A percentile compares a stretch with the other conserved stretches of the same genome.
Evolutionary conservation across 2,329 filamentous ascomycete genomes (phyloP).

Genomic region (Talaromyces atroroseus): DNA sequence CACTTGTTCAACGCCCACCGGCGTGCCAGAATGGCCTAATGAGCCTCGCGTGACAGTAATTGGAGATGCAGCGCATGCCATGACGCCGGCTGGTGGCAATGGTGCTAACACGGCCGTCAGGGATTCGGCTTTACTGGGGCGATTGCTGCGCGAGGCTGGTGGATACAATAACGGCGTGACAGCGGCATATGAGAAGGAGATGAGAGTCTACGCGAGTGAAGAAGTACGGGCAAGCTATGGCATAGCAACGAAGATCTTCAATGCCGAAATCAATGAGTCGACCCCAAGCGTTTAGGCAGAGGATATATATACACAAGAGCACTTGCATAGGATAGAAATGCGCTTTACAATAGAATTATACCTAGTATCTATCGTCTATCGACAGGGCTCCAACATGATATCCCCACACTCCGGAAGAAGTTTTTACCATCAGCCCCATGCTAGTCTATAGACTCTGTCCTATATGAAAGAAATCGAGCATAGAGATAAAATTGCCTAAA

Average conservation of each 20-base stretch:
- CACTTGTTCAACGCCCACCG: background rate
- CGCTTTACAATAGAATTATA: no score
- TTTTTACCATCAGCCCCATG: no score
- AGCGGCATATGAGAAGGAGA: conserved; percentile 1
- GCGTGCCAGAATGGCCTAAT: background rate
- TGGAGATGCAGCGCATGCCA: background rate
- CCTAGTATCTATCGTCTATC: no score
- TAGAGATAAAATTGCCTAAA: no score
- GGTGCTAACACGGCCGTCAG: background rate
- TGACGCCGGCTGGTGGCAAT: background rate
- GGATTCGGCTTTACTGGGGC: conserved; percentile 2
- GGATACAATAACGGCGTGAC: background rate
- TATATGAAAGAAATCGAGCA: no score
- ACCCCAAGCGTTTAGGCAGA: background rate
- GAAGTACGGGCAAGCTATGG: background rate
- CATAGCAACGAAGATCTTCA: background rate
- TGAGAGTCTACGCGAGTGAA: conserved; percentile 1
- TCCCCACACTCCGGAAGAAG: no score
- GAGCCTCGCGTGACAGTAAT: background rate
- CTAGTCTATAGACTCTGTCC: no score
- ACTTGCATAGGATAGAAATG: no score
- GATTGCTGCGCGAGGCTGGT: background rate
- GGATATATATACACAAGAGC: no score
- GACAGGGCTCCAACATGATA: no score
- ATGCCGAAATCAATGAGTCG: background rate